phyloP scores from a whole-genome alignment of 306 rosid genomes.

The Cotoneaster glaucophyllus region DNA sequence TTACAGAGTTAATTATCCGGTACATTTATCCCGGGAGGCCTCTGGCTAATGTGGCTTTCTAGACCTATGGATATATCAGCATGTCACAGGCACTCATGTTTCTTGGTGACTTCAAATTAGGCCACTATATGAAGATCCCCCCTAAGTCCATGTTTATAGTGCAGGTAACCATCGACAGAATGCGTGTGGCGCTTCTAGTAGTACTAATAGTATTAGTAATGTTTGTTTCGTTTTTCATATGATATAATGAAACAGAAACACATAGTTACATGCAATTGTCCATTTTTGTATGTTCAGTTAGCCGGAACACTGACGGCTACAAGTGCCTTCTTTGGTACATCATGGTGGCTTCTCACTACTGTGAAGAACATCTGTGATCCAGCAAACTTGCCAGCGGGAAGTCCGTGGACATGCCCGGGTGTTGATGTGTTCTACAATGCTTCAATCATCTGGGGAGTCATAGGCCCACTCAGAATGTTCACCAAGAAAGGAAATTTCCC shows the following conservation, averaged over 20 bases:
- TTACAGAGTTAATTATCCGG: constrained; percentile 74
- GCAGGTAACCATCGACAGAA: constrained; percentile 34
- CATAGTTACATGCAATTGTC: no score
- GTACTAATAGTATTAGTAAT: no score
- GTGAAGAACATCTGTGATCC: constrained; percentile 31
- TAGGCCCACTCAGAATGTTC: constrained; percentile 38
- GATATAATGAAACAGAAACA: neutral
- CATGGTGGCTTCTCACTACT: constrained; percentile 44
- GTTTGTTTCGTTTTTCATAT: neutral
- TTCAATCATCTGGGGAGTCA: constrained; percentile 45
- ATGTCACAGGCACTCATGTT: constrained; percentile 71
- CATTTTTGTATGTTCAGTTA: constrained; percentile 12
- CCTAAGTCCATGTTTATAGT: constrained; percentile 67
- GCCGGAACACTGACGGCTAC: constrained; percentile 39
- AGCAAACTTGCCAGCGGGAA: constrained; percentile 27
- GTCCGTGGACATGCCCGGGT: constrained; percentile 47
- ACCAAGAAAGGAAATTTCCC: constrained; percentile 28
- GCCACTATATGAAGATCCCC: constrained; percentile 88
- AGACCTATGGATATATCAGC: constrained; percentile 85
- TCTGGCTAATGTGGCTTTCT: constrained; percentile 79
- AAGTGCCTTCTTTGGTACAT: constrained; percentile 29
- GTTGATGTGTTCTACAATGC: constrained; percentile 38
- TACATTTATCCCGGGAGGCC: constrained; percentile 73
- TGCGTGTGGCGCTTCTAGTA: no score
- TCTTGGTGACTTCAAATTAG: constrained; percentile 67